A percentile compares a stretch with the other conserved stretches of the same genome.
These are phyloP conservation scores for Argentina anserina DNA, from an alignment of 306 rosid species.

Conservation along the genomic window DNA sequence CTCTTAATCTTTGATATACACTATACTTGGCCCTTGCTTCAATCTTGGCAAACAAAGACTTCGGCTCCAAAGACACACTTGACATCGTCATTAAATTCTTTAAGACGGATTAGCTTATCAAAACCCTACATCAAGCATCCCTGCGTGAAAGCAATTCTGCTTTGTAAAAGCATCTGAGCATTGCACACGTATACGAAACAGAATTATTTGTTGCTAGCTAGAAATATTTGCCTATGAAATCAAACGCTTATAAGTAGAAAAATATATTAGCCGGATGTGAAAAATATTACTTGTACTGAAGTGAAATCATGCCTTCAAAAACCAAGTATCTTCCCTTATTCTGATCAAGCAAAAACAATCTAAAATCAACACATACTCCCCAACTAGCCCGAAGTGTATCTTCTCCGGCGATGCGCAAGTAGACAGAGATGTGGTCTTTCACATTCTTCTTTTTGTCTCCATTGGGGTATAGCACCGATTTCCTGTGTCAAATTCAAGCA, in stretches of 20 bases:
- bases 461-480: conserved; percentile 43
- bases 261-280: not conserved
- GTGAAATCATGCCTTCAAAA: not conserved
- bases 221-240: not conserved
- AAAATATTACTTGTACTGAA: not conserved
- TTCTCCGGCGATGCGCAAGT: conserved; percentile 36
- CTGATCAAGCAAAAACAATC: not conserved
- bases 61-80: conserved; percentile 38
- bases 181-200: not conserved
- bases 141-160: not conserved
- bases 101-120: not conserved
- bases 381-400: conserved; percentile 34
- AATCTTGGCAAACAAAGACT: conserved; percentile 43
- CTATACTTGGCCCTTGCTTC: conserved; percentile 33
- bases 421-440: conserved; percentile 41
- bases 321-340: not conserved
- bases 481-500: conserved; percentile 27
- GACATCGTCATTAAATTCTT: not conserved
- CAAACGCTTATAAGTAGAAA: not conserved
- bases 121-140: not conserved
- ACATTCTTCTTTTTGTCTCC: conserved; percentile 50
- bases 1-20: conserved; percentile 37
- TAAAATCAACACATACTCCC: conserved; percentile 28
- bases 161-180: not conserved
- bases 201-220: not conserved